Evolutionary conservation across 2,329 filamentous ascomycete genomes (phyloP).

Genomic region (Magnaporthiopsis poae): DNA sequence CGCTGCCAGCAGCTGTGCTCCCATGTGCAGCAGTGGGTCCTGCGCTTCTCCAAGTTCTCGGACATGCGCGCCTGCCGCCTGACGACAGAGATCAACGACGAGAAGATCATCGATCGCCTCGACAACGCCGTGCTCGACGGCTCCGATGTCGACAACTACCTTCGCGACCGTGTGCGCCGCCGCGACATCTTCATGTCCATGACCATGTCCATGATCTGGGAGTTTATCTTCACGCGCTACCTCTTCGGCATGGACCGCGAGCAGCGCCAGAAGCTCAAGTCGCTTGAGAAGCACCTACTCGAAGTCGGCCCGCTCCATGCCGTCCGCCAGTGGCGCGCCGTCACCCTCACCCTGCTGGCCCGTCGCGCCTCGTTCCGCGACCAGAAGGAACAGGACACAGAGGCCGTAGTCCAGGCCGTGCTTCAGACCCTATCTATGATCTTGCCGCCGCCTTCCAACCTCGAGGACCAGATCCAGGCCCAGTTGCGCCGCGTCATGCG

Average conservation of each 20-base stretch:
- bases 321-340: constrained; percentile 95
- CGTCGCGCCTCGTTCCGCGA: constrained; percentile 68
- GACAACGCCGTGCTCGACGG: constrained; percentile 93
- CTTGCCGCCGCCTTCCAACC: constrained; percentile 72
- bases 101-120: constrained; percentile 85
- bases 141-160: constrained; percentile 79
- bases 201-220: constrained; percentile 98
- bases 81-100: constrained; percentile 75
- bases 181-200: constrained; percentile 97
- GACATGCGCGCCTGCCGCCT: constrained; percentile 80
- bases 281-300: constrained; percentile 78
- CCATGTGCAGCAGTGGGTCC: constrained; percentile 93
- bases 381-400: constrained; percentile 80
- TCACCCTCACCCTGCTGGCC: constrained; percentile 80
- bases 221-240: constrained; percentile 95
- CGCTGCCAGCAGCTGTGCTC: constrained; percentile 91
- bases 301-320: constrained; percentile 80
- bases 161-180: constrained; percentile 76
- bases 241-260: constrained; percentile 98
- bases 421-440: constrained; percentile 75
- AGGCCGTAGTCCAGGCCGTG: constrained; percentile 88
- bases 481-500: constrained; percentile 80
- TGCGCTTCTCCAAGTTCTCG: constrained; percentile 95
- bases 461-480: constrained; percentile 70
- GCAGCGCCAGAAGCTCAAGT: constrained; percentile 93